A percentile compares a stretch with the other conserved stretches of the same genome.
Conservation (phyloP, 2,329 filamentous ascomycete species). For the Sarocladiaceae sp. region DNA sequence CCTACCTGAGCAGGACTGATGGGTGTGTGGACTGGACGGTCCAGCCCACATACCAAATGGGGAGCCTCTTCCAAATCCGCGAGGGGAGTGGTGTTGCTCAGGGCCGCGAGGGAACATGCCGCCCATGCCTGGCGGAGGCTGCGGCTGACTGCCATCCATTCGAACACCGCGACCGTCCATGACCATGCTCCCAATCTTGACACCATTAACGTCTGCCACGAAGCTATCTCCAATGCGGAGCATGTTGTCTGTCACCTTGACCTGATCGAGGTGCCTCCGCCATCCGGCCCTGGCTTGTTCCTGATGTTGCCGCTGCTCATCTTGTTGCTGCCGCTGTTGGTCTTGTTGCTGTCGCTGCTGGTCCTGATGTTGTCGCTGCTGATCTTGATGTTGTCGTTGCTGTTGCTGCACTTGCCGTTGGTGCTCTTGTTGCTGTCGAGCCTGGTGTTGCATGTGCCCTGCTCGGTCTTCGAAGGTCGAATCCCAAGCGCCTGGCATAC, state of each 20-base stretch:
- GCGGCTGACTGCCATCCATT: slow-evolving; percentile 9
- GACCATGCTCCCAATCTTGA: slow-evolving; percentile 41
- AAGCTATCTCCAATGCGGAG: slow-evolving; percentile 39
- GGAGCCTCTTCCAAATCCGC: neutral
- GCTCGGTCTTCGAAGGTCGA: slow-evolving; percentile 1
- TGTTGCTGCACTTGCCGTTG: neutral
- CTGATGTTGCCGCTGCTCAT: slow-evolving; percentile 14
- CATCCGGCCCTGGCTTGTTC: slow-evolving; percentile 11
- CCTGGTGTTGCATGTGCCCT: slow-evolving; percentile 15
- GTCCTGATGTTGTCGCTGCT: neutral
- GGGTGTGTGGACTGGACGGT: neutral
- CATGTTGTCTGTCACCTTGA: slow-evolving; percentile 39
- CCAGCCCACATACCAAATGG: slow-evolving; percentile 12
- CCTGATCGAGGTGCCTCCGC: slow-evolving; percentile 21
- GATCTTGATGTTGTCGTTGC: too few species aligned
- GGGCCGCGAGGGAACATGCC: slow-evolving; percentile 10
- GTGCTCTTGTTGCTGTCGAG: slow-evolving; percentile 10
- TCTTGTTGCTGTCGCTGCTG: too few species aligned
- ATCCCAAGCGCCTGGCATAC: slow-evolving; percentile 22
- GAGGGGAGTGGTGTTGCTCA: too few species aligned
- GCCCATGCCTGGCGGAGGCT: neutral
- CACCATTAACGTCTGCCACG: slow-evolving; percentile 38
- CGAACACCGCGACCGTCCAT: slow-evolving; percentile 37
- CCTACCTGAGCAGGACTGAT: neutral
- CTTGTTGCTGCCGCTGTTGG: too few species aligned